phyloP scores from a whole-genome alignment of 129 eudicot genomes.

The sunflower (Helianthus annuus) region DNA sequence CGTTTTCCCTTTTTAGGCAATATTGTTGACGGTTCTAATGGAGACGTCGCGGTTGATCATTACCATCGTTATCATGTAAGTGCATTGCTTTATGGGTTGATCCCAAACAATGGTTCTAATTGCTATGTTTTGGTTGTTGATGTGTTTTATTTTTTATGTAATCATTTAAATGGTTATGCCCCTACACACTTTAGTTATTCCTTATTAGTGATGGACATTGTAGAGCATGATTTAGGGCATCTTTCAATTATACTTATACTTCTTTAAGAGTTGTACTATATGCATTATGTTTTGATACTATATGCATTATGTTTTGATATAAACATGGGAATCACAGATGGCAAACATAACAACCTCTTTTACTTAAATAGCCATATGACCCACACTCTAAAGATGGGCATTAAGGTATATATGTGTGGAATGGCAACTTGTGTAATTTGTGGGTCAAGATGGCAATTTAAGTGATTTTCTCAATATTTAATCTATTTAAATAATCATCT shows the following conservation, averaged over 20 bases:
- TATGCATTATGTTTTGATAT: background rate
- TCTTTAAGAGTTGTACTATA: background rate
- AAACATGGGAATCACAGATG: no score
- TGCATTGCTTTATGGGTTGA: background rate
- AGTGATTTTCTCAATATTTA: no score
- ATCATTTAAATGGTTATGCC: constrained; percentile 3
- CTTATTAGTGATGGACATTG: background rate
- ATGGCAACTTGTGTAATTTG: no score
- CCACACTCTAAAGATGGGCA: no score
- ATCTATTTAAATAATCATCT: no score
- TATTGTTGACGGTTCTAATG: constrained; percentile 68
- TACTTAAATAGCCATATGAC: no score
- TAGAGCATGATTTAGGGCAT: no score
- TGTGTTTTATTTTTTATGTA: background rate
- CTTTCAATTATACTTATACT: background rate
- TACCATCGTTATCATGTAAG: constrained; percentile 68
- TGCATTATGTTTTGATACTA: background rate
- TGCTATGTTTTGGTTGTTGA: constrained; percentile 9
- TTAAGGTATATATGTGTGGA: no score
- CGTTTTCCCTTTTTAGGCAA: constrained; percentile 37
- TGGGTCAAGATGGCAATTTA: no score
- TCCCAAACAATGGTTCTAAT: background rate
- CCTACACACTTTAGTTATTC: constrained; percentile 11
- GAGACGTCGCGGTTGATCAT: constrained; percentile 72
- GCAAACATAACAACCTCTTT: no score